Evolutionary conservation across 805 yeast species (phyloP), one percentile per base, ranked within the genome.

Genomic region (Lipomyces yamadae): DNA sequence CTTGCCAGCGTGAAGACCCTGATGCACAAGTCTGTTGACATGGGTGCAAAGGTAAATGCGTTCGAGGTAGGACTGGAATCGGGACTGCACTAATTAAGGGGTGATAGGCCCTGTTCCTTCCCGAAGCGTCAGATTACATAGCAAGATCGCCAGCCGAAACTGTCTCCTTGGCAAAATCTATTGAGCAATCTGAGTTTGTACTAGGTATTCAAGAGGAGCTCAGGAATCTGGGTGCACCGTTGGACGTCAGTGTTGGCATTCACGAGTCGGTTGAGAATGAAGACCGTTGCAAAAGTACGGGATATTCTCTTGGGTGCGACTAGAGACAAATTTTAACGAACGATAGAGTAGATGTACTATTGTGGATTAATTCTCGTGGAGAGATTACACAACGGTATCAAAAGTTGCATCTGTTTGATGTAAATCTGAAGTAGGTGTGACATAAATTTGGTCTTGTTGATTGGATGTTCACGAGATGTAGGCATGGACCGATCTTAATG

Each of bases 71-170:
- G 24, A 54, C 32, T 42, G 18, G 3, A 56, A n/a, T 30, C 13
- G 42, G 48, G 18, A 30, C 24, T n/a, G 32, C 8, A 29, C 42
- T 45, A 35, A 39, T 59, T 4, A n/a, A 24, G 15, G 55, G 30
- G 33, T 18, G 34, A 33, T 29, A 61, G 66, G 64, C 60, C 11
- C 62, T 95, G 4, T 92, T 95, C 74, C 83, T 94, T 56, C 98
- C 98, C 1, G 99, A 94, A 76, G 98, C 98, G 0, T 84, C 95
- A 3, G 98, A 94, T 76, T 94, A 92, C 76, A 82, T 94, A 52
- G 88, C 97, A 4, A 81, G 85, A 61, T 85, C 86, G 74, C 88
- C 93, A 1, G 76, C 73, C 0, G 93, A 91, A 71, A 87, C 96
- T 0, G 80, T 82, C 61, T 71, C 79, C 34, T 78, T 94, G n/a